A percentile compares a stretch with the other conserved stretches of the same genome.
Evolutionary conservation across 2,329 filamentous ascomycete species (phyloP).

Genomic region (Phaeosphaeriaceae sp.): DNA sequence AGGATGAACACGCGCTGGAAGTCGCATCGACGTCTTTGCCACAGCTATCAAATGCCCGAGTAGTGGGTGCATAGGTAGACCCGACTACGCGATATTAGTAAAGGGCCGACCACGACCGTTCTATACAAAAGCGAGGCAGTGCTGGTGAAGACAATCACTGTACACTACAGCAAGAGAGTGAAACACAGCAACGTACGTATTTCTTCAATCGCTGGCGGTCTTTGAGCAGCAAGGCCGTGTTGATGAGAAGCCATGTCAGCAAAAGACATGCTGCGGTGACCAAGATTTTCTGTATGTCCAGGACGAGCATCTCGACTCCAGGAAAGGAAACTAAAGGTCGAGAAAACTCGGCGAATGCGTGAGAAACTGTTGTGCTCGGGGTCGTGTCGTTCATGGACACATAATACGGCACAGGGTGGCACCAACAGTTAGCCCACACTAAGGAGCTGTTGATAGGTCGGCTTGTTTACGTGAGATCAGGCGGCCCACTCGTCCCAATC

Average conservation of each 20-base stretch:
- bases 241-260: conserved; percentile 10
- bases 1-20: conserved; percentile 46
- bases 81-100: conserved; percentile 29
- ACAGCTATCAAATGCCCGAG: conserved; percentile 47
- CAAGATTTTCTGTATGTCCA: conserved; percentile 14
- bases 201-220: conserved; percentile 9
- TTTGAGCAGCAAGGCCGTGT: conserved; percentile 3
- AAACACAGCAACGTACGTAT: not conserved
- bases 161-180: not conserved
- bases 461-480: too few species aligned
- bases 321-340: too few species aligned
- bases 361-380: too few species aligned
- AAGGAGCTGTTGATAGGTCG: too few species aligned
- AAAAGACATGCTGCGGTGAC: conserved; percentile 13
- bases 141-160: too few species aligned
- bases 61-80: conserved; percentile 45
- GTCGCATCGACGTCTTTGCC: conserved; percentile 38
- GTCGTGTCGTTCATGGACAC: too few species aligned
- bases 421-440: too few species aligned
- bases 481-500: too few species aligned
- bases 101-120: too few species aligned
- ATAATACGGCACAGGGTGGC: too few species aligned
- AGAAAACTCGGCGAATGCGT: too few species aligned
- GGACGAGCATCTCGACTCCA: conserved; percentile 15
- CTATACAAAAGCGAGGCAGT: too few species aligned